These are phyloP conservation scores for Mitragyna speciosa DNA, from an alignment of 257 asterid genomes.

Conservation along the genomic window DNA sequence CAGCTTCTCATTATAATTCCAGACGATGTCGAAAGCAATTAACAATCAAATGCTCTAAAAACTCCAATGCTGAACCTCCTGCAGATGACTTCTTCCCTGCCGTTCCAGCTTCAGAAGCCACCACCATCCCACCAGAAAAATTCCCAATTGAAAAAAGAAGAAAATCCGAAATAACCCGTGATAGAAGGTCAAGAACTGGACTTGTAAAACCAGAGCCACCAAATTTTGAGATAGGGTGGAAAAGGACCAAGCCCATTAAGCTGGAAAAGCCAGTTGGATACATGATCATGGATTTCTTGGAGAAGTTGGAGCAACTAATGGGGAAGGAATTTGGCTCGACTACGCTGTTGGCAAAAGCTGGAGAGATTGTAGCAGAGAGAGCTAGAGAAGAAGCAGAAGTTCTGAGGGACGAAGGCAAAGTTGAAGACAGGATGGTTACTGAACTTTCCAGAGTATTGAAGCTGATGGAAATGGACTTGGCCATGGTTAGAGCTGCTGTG, in stretches of 20 bases:
- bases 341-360: slow-evolving; percentile 55
- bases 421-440: slow-evolving; percentile 82
- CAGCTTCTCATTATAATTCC: slow-evolving; percentile 1
- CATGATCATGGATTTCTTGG: slow-evolving; percentile 72
- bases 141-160: slow-evolving; percentile 74
- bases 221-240: slow-evolving; percentile 90
- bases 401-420: slow-evolving; percentile 76
- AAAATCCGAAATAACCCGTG: slow-evolving; percentile 65
- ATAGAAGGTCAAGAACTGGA: slow-evolving; percentile 42
- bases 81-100: slow-evolving; percentile 38
- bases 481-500: slow-evolving; percentile 81
- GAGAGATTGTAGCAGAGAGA: slow-evolving; percentile 71
- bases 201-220: slow-evolving; percentile 66
- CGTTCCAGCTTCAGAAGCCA: slow-evolving; percentile 47
- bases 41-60: slow-evolving; percentile 37
- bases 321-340: slow-evolving; percentile 69
- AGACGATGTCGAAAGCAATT: slow-evolving; percentile 19
- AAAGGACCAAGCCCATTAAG: slow-evolving; percentile 64
- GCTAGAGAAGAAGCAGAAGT: slow-evolving; percentile 71
- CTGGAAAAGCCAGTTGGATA: slow-evolving; percentile 74
- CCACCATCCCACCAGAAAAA: slow-evolving; percentile 55
- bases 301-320: slow-evolving; percentile 70
- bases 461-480: slow-evolving; percentile 86
- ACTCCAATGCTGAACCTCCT: slow-evolving; percentile 24
- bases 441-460: slow-evolving; percentile 74